A percentile compares a stretch with the other conserved stretches of the same genome.
phyloP scores from a whole-genome alignment of 2,329 filamentous ascomycete species.

The Geosmithia flava region DNA sequence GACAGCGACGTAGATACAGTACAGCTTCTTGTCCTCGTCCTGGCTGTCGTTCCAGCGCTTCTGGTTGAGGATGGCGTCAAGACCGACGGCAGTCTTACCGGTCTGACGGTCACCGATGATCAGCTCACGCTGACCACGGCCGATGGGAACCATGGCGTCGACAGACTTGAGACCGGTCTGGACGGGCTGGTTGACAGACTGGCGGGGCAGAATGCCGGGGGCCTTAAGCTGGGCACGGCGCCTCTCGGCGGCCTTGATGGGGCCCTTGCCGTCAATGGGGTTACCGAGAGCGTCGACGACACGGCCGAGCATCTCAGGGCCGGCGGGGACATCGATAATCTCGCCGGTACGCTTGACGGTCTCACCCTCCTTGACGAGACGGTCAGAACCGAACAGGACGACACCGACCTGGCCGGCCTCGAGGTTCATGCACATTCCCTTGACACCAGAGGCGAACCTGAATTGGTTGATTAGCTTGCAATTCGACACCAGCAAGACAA shows the following conservation, averaged over 20 bases:
- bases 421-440: conserved; percentile 99
- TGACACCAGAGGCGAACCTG: conserved; percentile 98
- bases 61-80: conserved; percentile 98
- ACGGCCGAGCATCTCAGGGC: conserved; percentile 86
- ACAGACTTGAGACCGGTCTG: conserved; percentile 99
- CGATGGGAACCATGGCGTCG: conserved; percentile 99
- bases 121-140: conserved; percentile 99
- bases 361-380: conserved; percentile 99
- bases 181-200: conserved; percentile 95
- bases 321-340: conserved; percentile 98
- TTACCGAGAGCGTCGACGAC: conserved; percentile 97
- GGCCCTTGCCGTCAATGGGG: conserved; percentile 99
- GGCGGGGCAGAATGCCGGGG: conserved; percentile 92
- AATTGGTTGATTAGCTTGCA: neutral
- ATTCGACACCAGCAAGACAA: neutral
- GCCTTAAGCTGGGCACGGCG: conserved; percentile 98
- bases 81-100: conserved; percentile 96
- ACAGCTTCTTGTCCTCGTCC: conserved; percentile 97
- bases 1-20: conserved; percentile 98
- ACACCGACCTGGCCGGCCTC: conserved; percentile 99
- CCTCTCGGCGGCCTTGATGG: conserved; percentile 81
- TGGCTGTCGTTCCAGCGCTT: conserved; percentile 84
- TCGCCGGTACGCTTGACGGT: conserved; percentile 98
- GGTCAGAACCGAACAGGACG: conserved; percentile 99
- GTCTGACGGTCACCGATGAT: conserved; percentile 99